Percentiles rank a stretch among this genome's conserved stretches.
Evolutionary conservation across 805 yeast species (phyloP).

Genomic region (Saccharomycopsis oosterbeekiorum): DNA sequence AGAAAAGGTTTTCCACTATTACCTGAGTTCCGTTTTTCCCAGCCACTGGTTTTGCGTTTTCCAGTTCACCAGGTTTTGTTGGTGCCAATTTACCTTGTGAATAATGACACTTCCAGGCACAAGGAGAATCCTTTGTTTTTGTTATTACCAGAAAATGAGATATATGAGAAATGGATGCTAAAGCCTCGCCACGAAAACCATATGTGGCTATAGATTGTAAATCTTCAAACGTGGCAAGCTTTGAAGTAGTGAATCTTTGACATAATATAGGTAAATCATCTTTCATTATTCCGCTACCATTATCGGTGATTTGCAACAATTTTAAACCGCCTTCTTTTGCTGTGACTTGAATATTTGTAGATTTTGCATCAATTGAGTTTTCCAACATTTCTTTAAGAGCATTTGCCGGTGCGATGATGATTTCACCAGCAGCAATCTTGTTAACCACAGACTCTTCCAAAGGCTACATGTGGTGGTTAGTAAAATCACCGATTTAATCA

Average conservation of each 20-base stretch:
- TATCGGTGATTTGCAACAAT: constrained; percentile 76
- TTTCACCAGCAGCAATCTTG: constrained; percentile 95
- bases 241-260: constrained; percentile 88
- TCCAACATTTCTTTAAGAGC: constrained; percentile 91
- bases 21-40: constrained; percentile 84
- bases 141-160: constrained; percentile 75
- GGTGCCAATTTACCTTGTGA: constrained; percentile 52
- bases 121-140: constrained; percentile 45
- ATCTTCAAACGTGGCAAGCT: constrained; percentile 66
- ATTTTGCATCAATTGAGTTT: constrained; percentile 80
- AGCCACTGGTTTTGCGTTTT: constrained; percentile 64
- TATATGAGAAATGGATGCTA: constrained; percentile 88
- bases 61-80: constrained; percentile 28
- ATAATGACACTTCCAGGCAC: constrained; percentile 69
- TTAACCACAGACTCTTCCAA: constrained; percentile 70
- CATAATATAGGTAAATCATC: constrained; percentile 76
- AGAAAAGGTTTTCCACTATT: constrained; percentile 79
- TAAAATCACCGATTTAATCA: not conserved
- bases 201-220: constrained; percentile 61
- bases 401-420: constrained; percentile 86
- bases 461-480: constrained; percentile 23
- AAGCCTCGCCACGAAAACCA: constrained; percentile 95
- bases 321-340: constrained; percentile 92
- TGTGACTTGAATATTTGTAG: constrained; percentile 63
- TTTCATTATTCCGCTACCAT: constrained; percentile 71